Evolutionary conservation across 2,329 filamentous ascomycete species (phyloP).

Genomic region (Neopestalotiopsis sp.): DNA sequence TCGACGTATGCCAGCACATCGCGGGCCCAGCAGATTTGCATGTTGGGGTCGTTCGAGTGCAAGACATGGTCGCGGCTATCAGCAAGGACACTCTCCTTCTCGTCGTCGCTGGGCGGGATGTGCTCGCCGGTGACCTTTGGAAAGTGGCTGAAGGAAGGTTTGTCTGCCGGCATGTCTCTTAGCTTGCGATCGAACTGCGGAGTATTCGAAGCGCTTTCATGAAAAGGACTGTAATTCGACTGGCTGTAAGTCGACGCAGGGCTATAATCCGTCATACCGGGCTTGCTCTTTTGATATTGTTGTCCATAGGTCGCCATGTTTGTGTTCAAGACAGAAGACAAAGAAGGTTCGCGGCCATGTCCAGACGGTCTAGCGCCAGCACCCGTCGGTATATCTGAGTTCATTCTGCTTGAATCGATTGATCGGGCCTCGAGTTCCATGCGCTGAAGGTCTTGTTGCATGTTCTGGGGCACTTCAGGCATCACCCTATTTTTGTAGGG

Average conservation of each 20-base stretch:
- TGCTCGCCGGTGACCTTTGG: conserved; percentile 86
- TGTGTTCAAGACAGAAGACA: conserved; percentile 44
- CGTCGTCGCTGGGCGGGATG: conserved; percentile 91
- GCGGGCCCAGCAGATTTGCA: conserved; percentile 96
- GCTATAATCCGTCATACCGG: conserved; percentile 38
- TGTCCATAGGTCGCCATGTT: conserved; percentile 33
- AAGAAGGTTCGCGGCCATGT: conserved; percentile 50
- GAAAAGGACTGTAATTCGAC: conserved; percentile 48
- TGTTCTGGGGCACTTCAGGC: conserved; percentile 94
- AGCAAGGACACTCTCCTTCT: conserved; percentile 89
- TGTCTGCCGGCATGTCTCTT: conserved; percentile 51
- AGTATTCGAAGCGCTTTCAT: conserved; percentile 43
- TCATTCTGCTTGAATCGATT: conserved; percentile 44
- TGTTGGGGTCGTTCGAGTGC: conserved; percentile 91
- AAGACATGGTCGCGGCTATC: conserved; percentile 83
- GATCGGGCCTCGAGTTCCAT: conserved; percentile 81
- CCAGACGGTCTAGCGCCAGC: conserved; percentile 30
- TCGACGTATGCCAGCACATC: conserved; percentile 91
- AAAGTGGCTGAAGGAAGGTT: conserved; percentile 89
- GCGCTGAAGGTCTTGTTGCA: conserved; percentile 91
- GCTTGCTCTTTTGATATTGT: conserved; percentile 36
- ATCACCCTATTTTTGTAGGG: conserved; percentile 68
- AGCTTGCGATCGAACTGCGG: conserved; percentile 44
- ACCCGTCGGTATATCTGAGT: conserved; percentile 35
- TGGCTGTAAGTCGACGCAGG: conserved; percentile 40